phyloP scores from a whole-genome alignment of 106 monocot genomes.

The Triglochin maritima region DNA sequence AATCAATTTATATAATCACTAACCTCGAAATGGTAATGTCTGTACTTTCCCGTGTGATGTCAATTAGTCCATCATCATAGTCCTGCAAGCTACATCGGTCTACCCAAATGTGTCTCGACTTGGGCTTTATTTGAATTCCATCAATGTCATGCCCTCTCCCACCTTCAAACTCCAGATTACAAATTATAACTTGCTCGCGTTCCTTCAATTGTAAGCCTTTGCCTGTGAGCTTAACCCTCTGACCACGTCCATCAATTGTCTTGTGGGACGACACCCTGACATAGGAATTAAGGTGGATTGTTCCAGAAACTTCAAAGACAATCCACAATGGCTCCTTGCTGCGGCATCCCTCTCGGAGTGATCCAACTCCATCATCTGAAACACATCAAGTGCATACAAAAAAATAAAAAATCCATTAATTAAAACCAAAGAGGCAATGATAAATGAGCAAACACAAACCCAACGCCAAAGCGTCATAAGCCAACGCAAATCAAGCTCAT shows the following conservation, averaged over 20 bases:
- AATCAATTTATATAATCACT: neutral
- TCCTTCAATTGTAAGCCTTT: constrained; percentile 63
- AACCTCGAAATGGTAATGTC: constrained; percentile 83
- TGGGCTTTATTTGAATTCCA: constrained; percentile 83
- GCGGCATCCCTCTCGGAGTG: constrained; percentile 80
- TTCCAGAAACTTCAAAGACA: constrained; percentile 89
- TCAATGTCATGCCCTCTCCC: constrained; percentile 83
- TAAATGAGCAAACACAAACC: too few relatives aligned
- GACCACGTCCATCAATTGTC: constrained; percentile 85
- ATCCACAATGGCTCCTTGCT: constrained; percentile 76
- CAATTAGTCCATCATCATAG: constrained; percentile 72
- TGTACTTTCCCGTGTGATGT: constrained; percentile 75
- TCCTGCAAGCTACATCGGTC: constrained; percentile 63
- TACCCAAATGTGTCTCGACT: constrained; percentile 73
- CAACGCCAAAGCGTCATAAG: too few relatives aligned
- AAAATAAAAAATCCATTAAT: too few relatives aligned
- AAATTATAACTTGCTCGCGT: constrained; percentile 81
- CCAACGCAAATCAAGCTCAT: too few relatives aligned
- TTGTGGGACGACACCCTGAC: constrained; percentile 71
- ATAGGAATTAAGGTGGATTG: constrained; percentile 43
- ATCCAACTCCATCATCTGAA: constrained; percentile 69
- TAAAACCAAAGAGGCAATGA: too few relatives aligned
- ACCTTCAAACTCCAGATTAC: constrained; percentile 71
- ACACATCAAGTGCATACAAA: too few relatives aligned
- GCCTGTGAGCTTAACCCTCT: constrained; percentile 54